A percentile compares a stretch with the other conserved stretches of the same genome.
These are phyloP conservation scores for Pseudozyma pruni DNA, from an alignment of 1,284 basidiomycete species.

Conservation along the genomic window DNA sequence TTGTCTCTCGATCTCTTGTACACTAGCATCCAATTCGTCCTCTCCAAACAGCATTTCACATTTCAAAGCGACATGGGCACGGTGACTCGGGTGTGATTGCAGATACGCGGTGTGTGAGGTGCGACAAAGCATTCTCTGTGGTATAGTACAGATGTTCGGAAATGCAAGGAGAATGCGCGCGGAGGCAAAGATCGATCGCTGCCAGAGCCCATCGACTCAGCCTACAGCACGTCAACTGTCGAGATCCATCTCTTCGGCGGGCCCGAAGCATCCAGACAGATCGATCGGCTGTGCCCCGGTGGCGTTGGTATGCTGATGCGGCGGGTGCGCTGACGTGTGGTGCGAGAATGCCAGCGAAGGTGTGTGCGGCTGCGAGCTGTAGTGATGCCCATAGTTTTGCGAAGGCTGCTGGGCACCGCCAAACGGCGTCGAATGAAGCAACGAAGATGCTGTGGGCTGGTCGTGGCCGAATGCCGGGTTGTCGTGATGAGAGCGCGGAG, in stretches of 20 bases:
- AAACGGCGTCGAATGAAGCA: too few relatives aligned
- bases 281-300: conserved; percentile 34
- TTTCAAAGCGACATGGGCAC: background rate
- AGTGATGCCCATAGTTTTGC: conserved; percentile 21
- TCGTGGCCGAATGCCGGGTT: background rate
- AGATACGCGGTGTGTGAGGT: too few relatives aligned
- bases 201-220: too few relatives aligned
- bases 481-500: conserved; percentile 10
- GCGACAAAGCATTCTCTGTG: too few relatives aligned
- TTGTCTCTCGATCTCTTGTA: conserved; percentile 14
- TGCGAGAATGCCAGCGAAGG: background rate
- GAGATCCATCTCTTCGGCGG: conserved; percentile 47
- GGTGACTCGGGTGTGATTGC: background rate
- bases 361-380: conserved; percentile 6
- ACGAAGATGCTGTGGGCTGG: background rate
- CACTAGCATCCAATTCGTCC: conserved; percentile 30
- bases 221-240: conserved; percentile 15
- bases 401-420: conserved; percentile 2
- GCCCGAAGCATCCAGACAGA: conserved; percentile 22
- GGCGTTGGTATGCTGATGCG: conserved; percentile 1
- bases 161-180: too few relatives aligned
- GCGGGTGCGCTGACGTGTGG: background rate
- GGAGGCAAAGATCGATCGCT: too few relatives aligned
- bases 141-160: too few relatives aligned
- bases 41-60: conserved; percentile 4